These are phyloP conservation scores for Aleurites moluccanus DNA, from an alignment of 441 rosid genomes.

Conservation along the genomic window DNA sequence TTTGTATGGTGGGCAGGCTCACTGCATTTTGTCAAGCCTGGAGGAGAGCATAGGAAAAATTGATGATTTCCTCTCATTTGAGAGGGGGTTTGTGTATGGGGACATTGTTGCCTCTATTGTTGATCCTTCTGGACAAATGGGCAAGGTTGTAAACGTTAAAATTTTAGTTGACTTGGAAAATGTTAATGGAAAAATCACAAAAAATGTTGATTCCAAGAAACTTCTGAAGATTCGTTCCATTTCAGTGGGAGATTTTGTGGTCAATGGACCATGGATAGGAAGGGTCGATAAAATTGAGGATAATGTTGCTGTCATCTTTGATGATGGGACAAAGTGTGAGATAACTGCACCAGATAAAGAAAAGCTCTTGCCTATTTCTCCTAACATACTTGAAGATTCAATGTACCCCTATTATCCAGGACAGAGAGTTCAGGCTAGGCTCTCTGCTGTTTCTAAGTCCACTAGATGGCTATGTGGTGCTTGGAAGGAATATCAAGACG, in stretches of 20 bases:
- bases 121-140: slow-evolving; percentile 81
- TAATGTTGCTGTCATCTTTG: slow-evolving; percentile 54
- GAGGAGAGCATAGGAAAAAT: slow-evolving; percentile 79
- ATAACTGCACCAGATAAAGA: slow-evolving; percentile 56
- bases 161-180: slow-evolving; percentile 71
- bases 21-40: slow-evolving; percentile 68
- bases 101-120: slow-evolving; percentile 67
- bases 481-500: slow-evolving; percentile 39
- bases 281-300: slow-evolving; percentile 66
- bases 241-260: slow-evolving; percentile 76
- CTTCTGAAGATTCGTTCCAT: slow-evolving; percentile 58
- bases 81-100: slow-evolving; percentile 64
- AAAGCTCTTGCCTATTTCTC: slow-evolving; percentile 57
- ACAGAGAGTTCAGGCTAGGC: slow-evolving; percentile 70
- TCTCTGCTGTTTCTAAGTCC: slow-evolving; percentile 50
- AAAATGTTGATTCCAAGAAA: slow-evolving; percentile 58
- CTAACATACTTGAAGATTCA: slow-evolving; percentile 66
- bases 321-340: slow-evolving; percentile 74
- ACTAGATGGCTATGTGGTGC: slow-evolving; percentile 60
- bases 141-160: slow-evolving; percentile 57
- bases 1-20: slow-evolving; percentile 58
- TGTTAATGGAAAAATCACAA: slow-evolving; percentile 50
- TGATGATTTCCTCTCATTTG: slow-evolving; percentile 83
- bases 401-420: slow-evolving; percentile 75
- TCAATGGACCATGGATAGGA: slow-evolving; percentile 82